Evolutionary conservation across 2,329 filamentous ascomycete genomes (phyloP).

Genomic region (Fusarium dimerum): DNA sequence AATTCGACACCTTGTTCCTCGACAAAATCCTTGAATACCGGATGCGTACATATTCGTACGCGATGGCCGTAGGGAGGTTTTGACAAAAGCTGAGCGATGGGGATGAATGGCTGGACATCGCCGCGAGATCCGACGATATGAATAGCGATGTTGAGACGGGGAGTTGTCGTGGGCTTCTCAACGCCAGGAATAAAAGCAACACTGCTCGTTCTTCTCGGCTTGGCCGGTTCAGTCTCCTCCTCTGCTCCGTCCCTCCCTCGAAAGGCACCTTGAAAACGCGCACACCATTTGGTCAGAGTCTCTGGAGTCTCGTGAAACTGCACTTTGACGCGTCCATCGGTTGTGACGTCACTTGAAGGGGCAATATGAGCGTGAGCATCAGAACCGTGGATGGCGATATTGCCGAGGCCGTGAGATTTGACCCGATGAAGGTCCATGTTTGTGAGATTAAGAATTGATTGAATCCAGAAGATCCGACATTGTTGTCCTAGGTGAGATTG

Average conservation of each 20-base stretch:
- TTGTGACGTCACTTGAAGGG: constrained; percentile 28
- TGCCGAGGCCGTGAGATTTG: constrained; percentile 29
- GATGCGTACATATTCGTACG: constrained; percentile 58
- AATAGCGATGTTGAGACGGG: constrained; percentile 34
- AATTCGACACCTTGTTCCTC: constrained; percentile 55
- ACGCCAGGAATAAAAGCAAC: constrained; percentile 16
- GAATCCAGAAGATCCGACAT: neutral
- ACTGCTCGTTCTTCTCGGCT: constrained; percentile 23
- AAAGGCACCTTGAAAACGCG: constrained; percentile 20
- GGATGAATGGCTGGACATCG: constrained; percentile 56
- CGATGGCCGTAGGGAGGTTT: constrained; percentile 48
- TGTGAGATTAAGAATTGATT: neutral
- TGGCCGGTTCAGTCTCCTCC: constrained; percentile 9
- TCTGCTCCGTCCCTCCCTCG: constrained; percentile 2
- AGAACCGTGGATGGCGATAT: constrained; percentile 26
- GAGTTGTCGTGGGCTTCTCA: constrained; percentile 17
- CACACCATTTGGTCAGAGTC: constrained; percentile 29
- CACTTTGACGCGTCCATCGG: constrained; percentile 34
- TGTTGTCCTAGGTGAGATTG: neutral
- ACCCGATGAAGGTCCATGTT: constrained; percentile 32
- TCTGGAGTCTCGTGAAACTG: constrained; percentile 33
- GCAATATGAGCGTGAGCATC: constrained; percentile 16
- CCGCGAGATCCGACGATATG: constrained; percentile 36
- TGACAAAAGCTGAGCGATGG: constrained; percentile 49
- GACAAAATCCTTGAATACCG: constrained; percentile 55